These are phyloP conservation scores for Vitis riparia DNA, from an alignment of 164 flowering plant species.

Conservation along the genomic window DNA sequence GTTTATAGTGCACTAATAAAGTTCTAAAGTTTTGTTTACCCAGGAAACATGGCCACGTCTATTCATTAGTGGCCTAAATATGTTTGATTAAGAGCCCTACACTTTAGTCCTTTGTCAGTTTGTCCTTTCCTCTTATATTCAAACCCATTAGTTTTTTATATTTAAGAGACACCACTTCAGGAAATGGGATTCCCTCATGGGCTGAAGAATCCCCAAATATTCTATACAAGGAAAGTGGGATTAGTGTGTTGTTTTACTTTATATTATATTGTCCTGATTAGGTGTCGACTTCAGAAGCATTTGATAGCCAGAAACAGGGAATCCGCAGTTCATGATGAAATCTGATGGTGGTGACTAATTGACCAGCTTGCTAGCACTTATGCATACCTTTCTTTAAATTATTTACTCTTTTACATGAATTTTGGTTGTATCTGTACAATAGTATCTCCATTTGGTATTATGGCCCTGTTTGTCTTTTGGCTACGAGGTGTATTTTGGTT, in stretches of 20 bases:
- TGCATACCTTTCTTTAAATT: background rate
- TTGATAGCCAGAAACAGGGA: background rate
- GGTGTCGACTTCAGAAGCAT: background rate
- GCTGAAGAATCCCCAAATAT: background rate
- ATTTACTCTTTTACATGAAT: background rate
- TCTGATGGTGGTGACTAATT: background rate
- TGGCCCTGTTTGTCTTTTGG: too few species aligned
- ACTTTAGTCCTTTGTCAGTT: background rate
- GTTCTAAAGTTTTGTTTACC: background rate
- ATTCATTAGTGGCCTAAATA: background rate
- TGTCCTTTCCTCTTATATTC: slow-evolving; percentile 3
- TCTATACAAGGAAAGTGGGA: slow-evolving; percentile 23
- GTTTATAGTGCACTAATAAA: background rate
- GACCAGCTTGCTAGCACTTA: background rate
- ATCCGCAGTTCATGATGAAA: background rate
- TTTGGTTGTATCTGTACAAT: background rate
- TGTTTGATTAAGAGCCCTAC: background rate
- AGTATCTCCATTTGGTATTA: too few species aligned
- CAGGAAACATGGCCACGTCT: background rate
- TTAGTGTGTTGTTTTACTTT: background rate
- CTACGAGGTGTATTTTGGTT: too few species aligned
- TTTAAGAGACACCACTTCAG: background rate
- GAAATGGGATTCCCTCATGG: slow-evolving; percentile 11
- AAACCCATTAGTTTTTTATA: background rate
- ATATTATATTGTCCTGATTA: background rate